Base-by-base conservation (phyloP, 768 basidiomycete genomes). In the Rhizopogon rudus region DNA sequence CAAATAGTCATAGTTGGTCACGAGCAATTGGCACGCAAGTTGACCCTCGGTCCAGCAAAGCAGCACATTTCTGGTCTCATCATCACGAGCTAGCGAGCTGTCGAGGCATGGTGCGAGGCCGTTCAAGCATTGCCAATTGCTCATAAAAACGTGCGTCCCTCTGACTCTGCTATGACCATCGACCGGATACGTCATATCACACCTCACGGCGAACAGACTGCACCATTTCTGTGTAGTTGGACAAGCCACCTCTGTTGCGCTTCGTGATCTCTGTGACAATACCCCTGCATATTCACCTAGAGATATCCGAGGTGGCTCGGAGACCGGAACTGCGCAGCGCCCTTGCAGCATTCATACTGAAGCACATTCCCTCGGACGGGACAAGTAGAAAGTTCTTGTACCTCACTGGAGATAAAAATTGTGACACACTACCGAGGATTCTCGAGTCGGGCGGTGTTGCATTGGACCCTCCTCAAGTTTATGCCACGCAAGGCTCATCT, bases 381-480 rank as follows among this genome's bases (percentile, higher is more conserved):
- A 25, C 22, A 31, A 37, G 33, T 3, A 57, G 35, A 35, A 60
- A 53, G 25, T 63, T 94, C 45, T 66, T 94, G 5, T 93, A 91
- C 65, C 77, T 96, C 8, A 90, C 84, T 12, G 92, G 92, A 20
- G 93, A 94, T 77, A 94, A 93, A 75, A 92, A 90, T 56, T 75
- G 81, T 16, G 88, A 91, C 57, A 84, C 81, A 0, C 68, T 93
- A 2, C 71, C 81, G 0, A 71, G 58, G 14, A 74, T 84, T 8
- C 71, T 93, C 35, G 54, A 58, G 0, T 73, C 71, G 0, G 78
- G 71, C 0, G 74, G 74, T 1, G 64, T 89, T 1, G 60, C 61
- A 35, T 64, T 88, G 29, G 71, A 76, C 4, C 56, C 74, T 12
- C 61, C 91, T 10, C 80, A 87, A 64, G 89, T 90, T 7, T 93